Conservation (phyloP, 768 basidiomycete genomes). For the Pulveroboletus ravenelii region DNA sequence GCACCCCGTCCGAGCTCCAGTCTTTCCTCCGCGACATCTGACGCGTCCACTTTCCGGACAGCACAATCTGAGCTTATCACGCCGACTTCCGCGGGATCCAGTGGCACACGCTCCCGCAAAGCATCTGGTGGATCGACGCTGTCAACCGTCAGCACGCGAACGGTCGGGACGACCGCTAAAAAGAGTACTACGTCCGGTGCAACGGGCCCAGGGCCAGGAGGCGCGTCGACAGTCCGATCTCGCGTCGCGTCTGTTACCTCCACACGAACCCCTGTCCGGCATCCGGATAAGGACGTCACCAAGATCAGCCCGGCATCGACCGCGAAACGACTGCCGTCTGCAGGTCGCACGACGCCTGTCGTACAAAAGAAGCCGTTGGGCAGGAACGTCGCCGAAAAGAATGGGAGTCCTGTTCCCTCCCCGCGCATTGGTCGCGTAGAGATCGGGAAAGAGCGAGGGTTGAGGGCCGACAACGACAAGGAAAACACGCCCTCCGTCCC, state of each 20-base stretch:
- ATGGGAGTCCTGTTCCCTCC: slow-evolving; percentile 11
- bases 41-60: slow-evolving; percentile 28
- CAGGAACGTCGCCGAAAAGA: slow-evolving; percentile 12
- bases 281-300: slow-evolving; percentile 17
- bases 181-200: slow-evolving; percentile 5
- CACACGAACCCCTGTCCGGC: slow-evolving; percentile 23
- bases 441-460: slow-evolving; percentile 32
- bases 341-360: slow-evolving; percentile 21
- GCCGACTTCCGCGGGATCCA: slow-evolving; percentile 25
- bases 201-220: slow-evolving; percentile 9
- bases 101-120: slow-evolving; percentile 26
- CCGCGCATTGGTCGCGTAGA: slow-evolving; percentile 17
- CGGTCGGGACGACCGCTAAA: slow-evolving; percentile 26
- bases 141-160: slow-evolving; percentile 29
- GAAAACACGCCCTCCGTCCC: slow-evolving; percentile 11
- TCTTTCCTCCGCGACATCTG: slow-evolving; percentile 30
- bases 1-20: slow-evolving; percentile 23
- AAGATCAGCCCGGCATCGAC: slow-evolving; percentile 21
- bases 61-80: slow-evolving; percentile 28
- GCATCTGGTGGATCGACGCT: slow-evolving; percentile 27
- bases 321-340: slow-evolving; percentile 20
- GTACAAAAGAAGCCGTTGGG: slow-evolving; percentile 18
- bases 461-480: slow-evolving; percentile 28
- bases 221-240: slow-evolving; percentile 1
- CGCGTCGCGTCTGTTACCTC: slow-evolving; percentile 26